Evolutionary conservation across 192 early-diverging fungal species (phyloP), one percentile per base, ranked within the genome.

Genomic region (Mortierella hygrophila): DNA sequence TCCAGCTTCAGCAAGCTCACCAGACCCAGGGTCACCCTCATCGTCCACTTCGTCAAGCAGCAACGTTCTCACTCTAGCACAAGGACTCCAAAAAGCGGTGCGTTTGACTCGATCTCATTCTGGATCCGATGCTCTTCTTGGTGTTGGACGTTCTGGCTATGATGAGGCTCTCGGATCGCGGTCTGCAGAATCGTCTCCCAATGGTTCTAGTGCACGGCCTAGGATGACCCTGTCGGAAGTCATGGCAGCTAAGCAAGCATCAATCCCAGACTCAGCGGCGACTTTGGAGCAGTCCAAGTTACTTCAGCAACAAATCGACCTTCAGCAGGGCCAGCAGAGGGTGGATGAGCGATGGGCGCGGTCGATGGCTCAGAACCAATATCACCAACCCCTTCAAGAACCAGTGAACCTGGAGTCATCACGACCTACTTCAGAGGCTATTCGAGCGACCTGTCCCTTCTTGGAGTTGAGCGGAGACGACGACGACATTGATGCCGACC

Each of bases 201-300:
- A 65, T 29, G 26, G 29, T 23, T 29, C 3, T 65, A 3, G 29
- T 15, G 15, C 52, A 1, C 46, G 69, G 5, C 65, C 73, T 11
- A 75, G 35, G 52, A 20, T 80, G 70, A 80, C 79, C 1, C 21
- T 86, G 4, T 76, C 75, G 9, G 79, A 86, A 41, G 75, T 63
- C 5, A 73, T 78, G 65, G 69, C 37, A 29, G 84, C 84, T 21
- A 86, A 86, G 57, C 74, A 86, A 32, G 49, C 70, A 0, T 40
- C 46, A 1, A n/a, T 86, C 4, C 84, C 84, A 18, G 84, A 80
- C 2, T 86, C 79, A 23, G 84, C 84, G 26, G 79, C 75, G 21
- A 77, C 69, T 4, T 23, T 78, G 23, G 79, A 81, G 57, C 70
- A 76, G 13, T 52, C 26, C 40, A 79, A 72, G 47, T 13, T 60